phyloP scores from a whole-genome alignment of 352 stramenopile species.

The Pythium rishiriense region DNA sequence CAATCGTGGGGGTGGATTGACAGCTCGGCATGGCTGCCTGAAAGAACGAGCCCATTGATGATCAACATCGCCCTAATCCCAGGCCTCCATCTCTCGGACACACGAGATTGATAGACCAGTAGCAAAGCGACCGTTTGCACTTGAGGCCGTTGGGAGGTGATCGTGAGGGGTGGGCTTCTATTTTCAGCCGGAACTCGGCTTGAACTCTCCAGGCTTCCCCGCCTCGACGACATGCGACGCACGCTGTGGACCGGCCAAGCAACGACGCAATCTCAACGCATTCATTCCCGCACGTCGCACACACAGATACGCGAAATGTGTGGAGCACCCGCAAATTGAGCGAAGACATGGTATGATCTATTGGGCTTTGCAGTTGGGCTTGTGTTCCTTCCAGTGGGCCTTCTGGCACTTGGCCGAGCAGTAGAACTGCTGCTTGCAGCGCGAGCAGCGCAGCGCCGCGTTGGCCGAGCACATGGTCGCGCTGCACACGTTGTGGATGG shows the following conservation, averaged over 20 bases:
- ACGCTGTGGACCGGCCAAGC: no score
- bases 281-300: not conserved
- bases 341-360: conserved; percentile 3
- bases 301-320: not conserved
- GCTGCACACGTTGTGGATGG: conserved; percentile 56
- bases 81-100: not conserved
- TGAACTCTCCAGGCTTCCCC: not conserved
- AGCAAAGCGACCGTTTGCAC: not conserved
- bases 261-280: not conserved
- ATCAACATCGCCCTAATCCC: not conserved
- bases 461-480: conserved; percentile 70
- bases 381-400: conserved; percentile 83
- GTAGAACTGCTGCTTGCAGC: conserved; percentile 86
- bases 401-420: conserved; percentile 85
- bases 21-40: not conserved
- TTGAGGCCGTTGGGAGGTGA: not conserved
- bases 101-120: not conserved
- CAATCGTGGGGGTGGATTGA: not conserved
- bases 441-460: conserved; percentile 71
- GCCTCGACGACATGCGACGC: not conserved
- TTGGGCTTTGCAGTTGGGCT: conserved; percentile 52
- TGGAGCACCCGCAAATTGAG: not conserved
- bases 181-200: not conserved
- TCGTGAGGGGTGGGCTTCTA: not conserved
- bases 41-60: not conserved